phyloP scores from a whole-genome alignment of 1,284 basidiomycete genomes.

The Puccinia triticina region DNA sequence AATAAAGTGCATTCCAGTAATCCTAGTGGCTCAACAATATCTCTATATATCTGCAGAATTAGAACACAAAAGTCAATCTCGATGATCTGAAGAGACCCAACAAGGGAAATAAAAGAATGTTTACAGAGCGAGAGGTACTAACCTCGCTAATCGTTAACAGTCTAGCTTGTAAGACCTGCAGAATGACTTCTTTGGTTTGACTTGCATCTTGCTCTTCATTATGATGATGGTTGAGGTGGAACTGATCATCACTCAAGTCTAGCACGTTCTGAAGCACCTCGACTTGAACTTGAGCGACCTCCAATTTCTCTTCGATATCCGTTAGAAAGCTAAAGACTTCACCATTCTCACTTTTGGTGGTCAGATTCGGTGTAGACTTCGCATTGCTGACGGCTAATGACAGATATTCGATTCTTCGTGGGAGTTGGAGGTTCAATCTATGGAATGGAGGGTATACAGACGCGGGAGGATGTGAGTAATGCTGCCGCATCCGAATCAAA shows the following conservation, averaged over 20 bases:
- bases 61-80: not conserved
- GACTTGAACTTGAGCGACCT: slow-evolving; percentile 93
- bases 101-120: not conserved
- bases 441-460: not conserved
- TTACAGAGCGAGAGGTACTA: slow-evolving; percentile 51
- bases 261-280: slow-evolving; percentile 68
- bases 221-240: slow-evolving; percentile 53
- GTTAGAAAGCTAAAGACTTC: slow-evolving; percentile 88
- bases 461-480: not conserved
- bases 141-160: slow-evolving; percentile 64
- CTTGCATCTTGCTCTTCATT: slow-evolving; percentile 52
- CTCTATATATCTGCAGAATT: slow-evolving; percentile 79
- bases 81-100: not conserved
- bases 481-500: not conserved
- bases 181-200: slow-evolving; percentile 63
- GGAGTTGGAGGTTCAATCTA: slow-evolving; percentile 40
- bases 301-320: slow-evolving; percentile 91
- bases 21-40: slow-evolving; percentile 84
- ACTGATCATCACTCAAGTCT: slow-evolving; percentile 58
- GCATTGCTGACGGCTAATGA: slow-evolving; percentile 93
- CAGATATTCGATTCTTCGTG: slow-evolving; percentile 65
- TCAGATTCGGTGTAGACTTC: slow-evolving; percentile 82
- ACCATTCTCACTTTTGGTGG: slow-evolving; percentile 68
- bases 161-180: slow-evolving; percentile 65
- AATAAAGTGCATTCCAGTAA: slow-evolving; percentile 82